A percentile compares a stretch with the other conserved stretches of the same genome.
phyloP scores from a whole-genome alignment of 1,284 basidiomycete species.

The Peniophora sp. region DNA sequence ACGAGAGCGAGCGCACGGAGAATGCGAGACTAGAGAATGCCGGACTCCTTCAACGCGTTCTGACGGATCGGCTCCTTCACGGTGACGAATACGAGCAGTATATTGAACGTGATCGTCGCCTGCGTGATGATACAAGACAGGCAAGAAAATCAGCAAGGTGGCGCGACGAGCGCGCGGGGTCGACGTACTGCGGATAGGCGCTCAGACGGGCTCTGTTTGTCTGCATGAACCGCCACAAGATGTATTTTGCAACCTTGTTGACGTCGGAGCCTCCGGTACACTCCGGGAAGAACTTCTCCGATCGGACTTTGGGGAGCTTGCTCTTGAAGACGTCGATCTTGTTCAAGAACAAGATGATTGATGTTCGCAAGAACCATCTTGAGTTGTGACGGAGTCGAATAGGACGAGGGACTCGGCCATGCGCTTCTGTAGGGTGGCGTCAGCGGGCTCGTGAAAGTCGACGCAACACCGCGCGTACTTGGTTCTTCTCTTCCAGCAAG shows the following conservation, averaged over 20 bases:
- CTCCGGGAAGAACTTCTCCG: slow-evolving; percentile 92
- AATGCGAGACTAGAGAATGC: slow-evolving; percentile 45
- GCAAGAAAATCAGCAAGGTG: slow-evolving; percentile 2
- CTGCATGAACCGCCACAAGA: slow-evolving; percentile 95
- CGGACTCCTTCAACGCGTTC: slow-evolving; percentile 81
- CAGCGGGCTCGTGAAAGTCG: not conserved
- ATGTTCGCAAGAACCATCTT: slow-evolving; percentile 93
- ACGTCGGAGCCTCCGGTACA: slow-evolving; percentile 92
- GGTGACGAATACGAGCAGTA: slow-evolving; percentile 85
- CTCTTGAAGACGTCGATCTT: slow-evolving; percentile 96
- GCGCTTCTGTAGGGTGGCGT: slow-evolving; percentile 57
- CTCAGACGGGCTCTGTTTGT: slow-evolving; percentile 84
- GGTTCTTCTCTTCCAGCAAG: slow-evolving; percentile 66
- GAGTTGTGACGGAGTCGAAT: slow-evolving; percentile 97
- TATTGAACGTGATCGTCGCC: slow-evolving; percentile 61
- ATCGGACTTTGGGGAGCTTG: slow-evolving; percentile 80
- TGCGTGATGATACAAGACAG: slow-evolving; percentile 53
- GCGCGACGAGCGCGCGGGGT: slow-evolving; percentile 2
- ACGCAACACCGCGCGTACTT: slow-evolving; percentile 36
- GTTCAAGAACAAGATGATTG: slow-evolving; percentile 90
- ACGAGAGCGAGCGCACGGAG: not conserved
- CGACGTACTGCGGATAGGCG: slow-evolving; percentile 85
- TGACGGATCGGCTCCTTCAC: slow-evolving; percentile 96
- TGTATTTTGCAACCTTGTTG: slow-evolving; percentile 97
- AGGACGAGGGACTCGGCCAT: slow-evolving; percentile 92